phyloP scores from a whole-genome alignment of 352 stramenopile genomes.

The Globisporangium canariense region DNA sequence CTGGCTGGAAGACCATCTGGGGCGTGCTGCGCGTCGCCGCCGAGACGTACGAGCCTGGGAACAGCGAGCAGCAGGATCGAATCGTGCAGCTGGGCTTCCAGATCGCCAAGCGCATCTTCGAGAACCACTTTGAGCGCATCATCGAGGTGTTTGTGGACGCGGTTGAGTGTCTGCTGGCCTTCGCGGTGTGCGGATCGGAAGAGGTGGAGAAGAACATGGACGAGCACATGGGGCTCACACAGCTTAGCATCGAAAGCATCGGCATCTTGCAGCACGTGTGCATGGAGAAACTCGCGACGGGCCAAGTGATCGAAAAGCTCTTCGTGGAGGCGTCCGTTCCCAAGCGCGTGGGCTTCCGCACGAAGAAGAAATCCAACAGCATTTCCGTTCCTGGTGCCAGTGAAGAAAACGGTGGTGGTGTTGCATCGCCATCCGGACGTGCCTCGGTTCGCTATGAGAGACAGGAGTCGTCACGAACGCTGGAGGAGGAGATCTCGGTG shows the following conservation, averaged over 20 bases:
- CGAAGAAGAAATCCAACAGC: slow-evolving; percentile 37
- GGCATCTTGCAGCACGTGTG: slow-evolving; percentile 60
- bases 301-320: slow-evolving; percentile 72
- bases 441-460: slow-evolving; percentile 57
- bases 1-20: slow-evolving; percentile 94
- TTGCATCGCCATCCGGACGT: slow-evolving; percentile 22
- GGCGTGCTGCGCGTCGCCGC: slow-evolving; percentile 88
- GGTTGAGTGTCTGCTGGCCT: slow-evolving; percentile 76
- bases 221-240: slow-evolving; percentile 54
- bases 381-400: slow-evolving; percentile 9
- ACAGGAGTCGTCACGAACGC: slow-evolving; percentile 50
- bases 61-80: slow-evolving; percentile 52
- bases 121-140: slow-evolving; percentile 69
- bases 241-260: slow-evolving; percentile 72
- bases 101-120: slow-evolving; percentile 86
- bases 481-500: slow-evolving; percentile 59
- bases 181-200: slow-evolving; percentile 71
- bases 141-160: slow-evolving; percentile 79
- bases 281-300: slow-evolving; percentile 66
- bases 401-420: background rate
- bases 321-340: slow-evolving; percentile 30
- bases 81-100: slow-evolving; percentile 83
- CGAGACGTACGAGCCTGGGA: slow-evolving; percentile 68
- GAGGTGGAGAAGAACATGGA: slow-evolving; percentile 50
- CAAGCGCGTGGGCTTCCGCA: slow-evolving; percentile 60